Conservation (phyloP, 129 eudicot genomes). For the Tagetes erecta region DNA sequence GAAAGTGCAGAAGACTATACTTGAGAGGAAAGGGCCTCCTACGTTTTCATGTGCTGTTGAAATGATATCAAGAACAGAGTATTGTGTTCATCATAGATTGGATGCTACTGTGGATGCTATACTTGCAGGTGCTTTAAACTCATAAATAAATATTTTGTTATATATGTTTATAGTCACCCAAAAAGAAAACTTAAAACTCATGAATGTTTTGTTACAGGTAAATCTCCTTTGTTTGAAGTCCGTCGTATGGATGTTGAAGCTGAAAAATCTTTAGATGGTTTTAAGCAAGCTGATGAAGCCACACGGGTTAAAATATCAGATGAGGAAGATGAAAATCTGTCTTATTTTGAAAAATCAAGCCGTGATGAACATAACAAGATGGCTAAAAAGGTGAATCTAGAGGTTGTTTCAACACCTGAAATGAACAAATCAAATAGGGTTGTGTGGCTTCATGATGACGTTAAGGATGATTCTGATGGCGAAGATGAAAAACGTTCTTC, state of each 20-base stretch:
- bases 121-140: slow-evolving; percentile 62
- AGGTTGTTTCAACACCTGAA: slow-evolving; percentile 38
- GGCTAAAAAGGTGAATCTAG: slow-evolving; percentile 23
- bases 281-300: slow-evolving; percentile 33
- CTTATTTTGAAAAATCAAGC: slow-evolving; percentile 26
- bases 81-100: slow-evolving; percentile 87
- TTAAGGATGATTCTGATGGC: slow-evolving; percentile 37
- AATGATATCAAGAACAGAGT: slow-evolving; percentile 83
- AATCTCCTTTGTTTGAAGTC: slow-evolving; percentile 63
- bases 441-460: slow-evolving; percentile 31
- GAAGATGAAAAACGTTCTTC: slow-evolving; percentile 44
- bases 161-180: slow-evolving; percentile 9
- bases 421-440: slow-evolving; percentile 31
- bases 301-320: slow-evolving; percentile 27
- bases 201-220: slow-evolving; percentile 31
- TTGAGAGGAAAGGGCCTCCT: slow-evolving; percentile 98
- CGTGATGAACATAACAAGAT: slow-evolving; percentile 28
- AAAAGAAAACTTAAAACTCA: background rate
- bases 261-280: slow-evolving; percentile 32
- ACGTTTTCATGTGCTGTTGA: slow-evolving; percentile 96
- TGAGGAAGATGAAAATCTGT: slow-evolving; percentile 39
- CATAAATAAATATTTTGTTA: background rate
- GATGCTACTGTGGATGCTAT: slow-evolving; percentile 95
- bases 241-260: slow-evolving; percentile 66
- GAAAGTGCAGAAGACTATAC: slow-evolving; percentile 95